Evolutionary conservation across 2,329 filamentous ascomycete species (phyloP).

Genomic region (Leptodontidium sp.): DNA sequence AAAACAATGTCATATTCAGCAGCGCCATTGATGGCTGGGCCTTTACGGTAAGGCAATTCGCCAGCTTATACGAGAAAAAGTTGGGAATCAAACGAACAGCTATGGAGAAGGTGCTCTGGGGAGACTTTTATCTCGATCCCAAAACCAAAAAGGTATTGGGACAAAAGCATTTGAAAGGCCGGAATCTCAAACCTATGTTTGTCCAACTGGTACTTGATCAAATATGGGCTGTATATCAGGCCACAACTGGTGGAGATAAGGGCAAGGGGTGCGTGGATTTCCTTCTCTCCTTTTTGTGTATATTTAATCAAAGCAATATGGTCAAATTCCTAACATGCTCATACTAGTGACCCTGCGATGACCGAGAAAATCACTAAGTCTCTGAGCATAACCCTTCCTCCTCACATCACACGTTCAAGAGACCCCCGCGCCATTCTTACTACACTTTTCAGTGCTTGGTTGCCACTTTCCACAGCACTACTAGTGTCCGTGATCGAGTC

Average conservation of each 20-base stretch:
- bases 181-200: constrained; percentile 94
- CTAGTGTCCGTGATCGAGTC: constrained; percentile 95
- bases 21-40: constrained; percentile 99
- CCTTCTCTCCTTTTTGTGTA: constrained; percentile 46
- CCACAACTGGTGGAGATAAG: constrained; percentile 82
- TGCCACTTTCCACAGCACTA: constrained; percentile 90
- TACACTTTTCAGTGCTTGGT: constrained; percentile 87
- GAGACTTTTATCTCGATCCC: constrained; percentile 93
- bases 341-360: constrained; percentile 72
- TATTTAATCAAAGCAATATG: constrained; percentile 30
- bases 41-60: constrained; percentile 95
- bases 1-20: constrained; percentile 98
- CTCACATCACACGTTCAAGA: constrained; percentile 83
- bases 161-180: constrained; percentile 90
- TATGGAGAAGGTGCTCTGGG: constrained; percentile 96
- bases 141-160: constrained; percentile 95
- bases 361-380: constrained; percentile 97
- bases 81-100: constrained; percentile 88
- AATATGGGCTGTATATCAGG: constrained; percentile 95
- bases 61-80: constrained; percentile 93
- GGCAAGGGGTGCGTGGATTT: constrained; percentile 75
- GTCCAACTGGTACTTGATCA: constrained; percentile 95
- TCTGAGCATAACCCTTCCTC: constrained; percentile 80
- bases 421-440: constrained; percentile 86
- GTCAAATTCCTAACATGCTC: constrained; percentile 43